Evolutionary conservation across 2,329 filamentous ascomycete species (phyloP).

Genomic region (Diaporthe vexans): DNA sequence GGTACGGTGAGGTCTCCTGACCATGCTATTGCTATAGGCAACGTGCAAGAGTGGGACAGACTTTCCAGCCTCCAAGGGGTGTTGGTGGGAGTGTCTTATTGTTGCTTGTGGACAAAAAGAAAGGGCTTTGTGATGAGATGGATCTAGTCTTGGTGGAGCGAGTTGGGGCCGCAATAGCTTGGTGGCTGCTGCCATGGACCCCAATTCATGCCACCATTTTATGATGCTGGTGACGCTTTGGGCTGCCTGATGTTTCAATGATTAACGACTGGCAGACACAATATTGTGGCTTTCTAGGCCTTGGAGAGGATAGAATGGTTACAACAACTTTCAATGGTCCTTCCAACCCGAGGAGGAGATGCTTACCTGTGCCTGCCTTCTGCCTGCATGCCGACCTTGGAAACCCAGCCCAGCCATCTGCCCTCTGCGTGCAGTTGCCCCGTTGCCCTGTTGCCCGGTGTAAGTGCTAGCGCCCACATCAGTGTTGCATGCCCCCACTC

Average conservation of each 20-base stretch:
- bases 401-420: neutral
- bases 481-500: slow-evolving; percentile 17
- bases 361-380: neutral
- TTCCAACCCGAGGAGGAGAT: neutral
- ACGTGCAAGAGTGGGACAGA: neutral
- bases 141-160: neutral
- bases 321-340: neutral
- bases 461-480: slow-evolving; percentile 28
- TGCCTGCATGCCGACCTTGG: neutral
- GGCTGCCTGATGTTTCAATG: neutral
- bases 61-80: neutral
- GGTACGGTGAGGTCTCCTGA: neutral
- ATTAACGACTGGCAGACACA: neutral
- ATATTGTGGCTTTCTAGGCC: neutral
- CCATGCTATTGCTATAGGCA: neutral
- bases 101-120: neutral
- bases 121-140: neutral
- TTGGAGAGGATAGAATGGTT: neutral
- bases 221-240: neutral
- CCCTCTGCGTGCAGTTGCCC: slow-evolving; percentile 22
- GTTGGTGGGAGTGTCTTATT: slow-evolving; percentile 24
- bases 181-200: neutral
- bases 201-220: neutral
- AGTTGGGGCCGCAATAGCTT: slow-evolving; percentile 5
- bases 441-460: slow-evolving; percentile 23